Conservation (phyloP, 176 grass and related monocot genomes). For the Dendrocalamus sinicus region DNA sequence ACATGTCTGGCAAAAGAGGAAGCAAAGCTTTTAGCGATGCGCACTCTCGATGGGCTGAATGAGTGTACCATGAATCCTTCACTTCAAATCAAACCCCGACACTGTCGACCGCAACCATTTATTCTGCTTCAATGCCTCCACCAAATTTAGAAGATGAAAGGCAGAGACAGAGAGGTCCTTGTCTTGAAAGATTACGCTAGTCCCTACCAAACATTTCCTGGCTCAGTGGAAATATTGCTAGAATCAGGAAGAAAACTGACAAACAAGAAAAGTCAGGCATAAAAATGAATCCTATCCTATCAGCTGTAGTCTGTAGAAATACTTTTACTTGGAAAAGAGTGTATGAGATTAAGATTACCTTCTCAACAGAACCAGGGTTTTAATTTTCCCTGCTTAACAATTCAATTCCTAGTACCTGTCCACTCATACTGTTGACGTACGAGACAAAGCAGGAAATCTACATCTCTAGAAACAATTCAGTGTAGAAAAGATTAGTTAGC, state of each 20-base stretch:
- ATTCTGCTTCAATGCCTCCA: constrained; percentile 17
- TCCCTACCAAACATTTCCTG: constrained; percentile 1
- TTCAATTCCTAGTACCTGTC: too few relatives aligned
- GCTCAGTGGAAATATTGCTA: neutral
- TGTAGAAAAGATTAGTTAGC: neutral
- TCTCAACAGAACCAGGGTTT: neutral
- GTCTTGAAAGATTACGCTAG: neutral
- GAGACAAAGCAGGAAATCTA: neutral
- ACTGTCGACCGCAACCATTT: constrained; percentile 13
- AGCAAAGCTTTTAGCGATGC: constrained; percentile 19
- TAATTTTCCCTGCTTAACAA: neutral
- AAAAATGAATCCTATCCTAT: neutral
- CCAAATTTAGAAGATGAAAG: constrained; percentile 15
- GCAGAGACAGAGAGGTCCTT: neutral
- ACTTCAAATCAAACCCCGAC: constrained; percentile 38
- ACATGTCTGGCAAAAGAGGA: constrained; percentile 32
- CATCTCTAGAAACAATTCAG: neutral
- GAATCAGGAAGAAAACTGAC: neutral
- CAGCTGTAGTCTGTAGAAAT: neutral
- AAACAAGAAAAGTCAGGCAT: neutral
- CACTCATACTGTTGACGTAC: neutral
- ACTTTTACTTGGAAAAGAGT: neutral
- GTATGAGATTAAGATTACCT: neutral
- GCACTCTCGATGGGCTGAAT: constrained; percentile 24
- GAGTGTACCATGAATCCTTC: constrained; percentile 51